Base-by-base conservation (phyloP, 495 filamentous ascomycete species). In the Aspergillus sclerotioniger region DNA sequence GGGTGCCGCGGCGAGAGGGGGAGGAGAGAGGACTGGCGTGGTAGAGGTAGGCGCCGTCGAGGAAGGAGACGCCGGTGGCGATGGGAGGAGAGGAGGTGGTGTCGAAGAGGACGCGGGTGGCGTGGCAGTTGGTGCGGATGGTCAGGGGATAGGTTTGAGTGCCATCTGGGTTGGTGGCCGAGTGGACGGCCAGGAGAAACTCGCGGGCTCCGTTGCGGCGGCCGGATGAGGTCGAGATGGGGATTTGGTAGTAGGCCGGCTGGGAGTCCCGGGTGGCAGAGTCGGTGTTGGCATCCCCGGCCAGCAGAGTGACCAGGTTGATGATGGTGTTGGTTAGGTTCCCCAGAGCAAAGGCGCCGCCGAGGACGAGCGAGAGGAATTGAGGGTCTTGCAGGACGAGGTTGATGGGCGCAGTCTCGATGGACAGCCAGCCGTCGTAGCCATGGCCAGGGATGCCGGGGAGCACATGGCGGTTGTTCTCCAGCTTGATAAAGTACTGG, bases 51-150 rank as follows among this genome's bases (percentile, higher is more conserved):
- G 79, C 59, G 16, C 86, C 86, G 15, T 72, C 70, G 6, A 89
- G 77, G 65, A 81, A 89, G 32, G 84, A 78, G 41, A 90, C 78
- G n/a, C 87, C 87, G 2, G 71, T 81, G 15, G 87, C 87, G n/a
- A 66, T 67, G 0, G 84, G 82, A 48, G 68, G 75, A 7, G 49
- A 32, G 8, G 66, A 68, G 32, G 70, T 57, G 8, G 62, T 73
- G 60, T 82, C 75, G 61, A 89, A 88, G 6, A 59, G 57, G 21
- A 89, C 73, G 45, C 81, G 83, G 6, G 86, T 89, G 12, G 82
- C 87, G 37, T 85, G 72, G 13, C 78, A 80, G 69, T 88, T 80
- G 3, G 83, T 67, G 20, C 75, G 75, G 10, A 90, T 73, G 37
- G 85, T 82, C 0, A 89, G 75, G 0, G 74, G 76, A 57, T 87